Percentiles rank a stretch among this genome's conserved stretches.
phyloP scores from a whole-genome alignment of 108 stramenopile species.

The Conticribra guillardii region DNA sequence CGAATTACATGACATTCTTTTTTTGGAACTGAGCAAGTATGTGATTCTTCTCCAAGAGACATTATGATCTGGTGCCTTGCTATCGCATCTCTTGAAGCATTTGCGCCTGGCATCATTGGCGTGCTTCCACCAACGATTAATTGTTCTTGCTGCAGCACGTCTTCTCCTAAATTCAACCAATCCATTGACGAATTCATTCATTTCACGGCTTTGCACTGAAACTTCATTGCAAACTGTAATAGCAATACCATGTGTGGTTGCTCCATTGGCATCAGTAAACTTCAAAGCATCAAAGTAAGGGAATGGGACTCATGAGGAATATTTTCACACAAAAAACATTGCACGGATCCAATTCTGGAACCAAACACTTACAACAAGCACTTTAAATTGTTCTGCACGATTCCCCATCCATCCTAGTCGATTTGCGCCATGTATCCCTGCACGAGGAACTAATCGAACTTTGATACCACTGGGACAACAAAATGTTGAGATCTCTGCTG shows the following conservation, averaged over 20 bases:
- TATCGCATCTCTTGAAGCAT: background rate
- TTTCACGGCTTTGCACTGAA: background rate
- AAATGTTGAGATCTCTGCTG: slow-evolving; percentile 20
- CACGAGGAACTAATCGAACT: slow-evolving; percentile 8
- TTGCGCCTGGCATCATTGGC: too few species aligned
- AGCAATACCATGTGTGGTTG: slow-evolving; percentile 14
- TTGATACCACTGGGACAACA: slow-evolving; percentile 17
- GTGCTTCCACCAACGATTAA: background rate
- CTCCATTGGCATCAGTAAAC: slow-evolving; percentile 28
- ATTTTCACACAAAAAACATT: background rate
- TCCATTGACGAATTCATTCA: background rate
- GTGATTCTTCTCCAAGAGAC: too few species aligned
- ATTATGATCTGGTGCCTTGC: background rate
- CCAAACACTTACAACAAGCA: slow-evolving; percentile 15
- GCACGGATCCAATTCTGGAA: background rate
- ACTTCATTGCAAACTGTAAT: slow-evolving; percentile 25
- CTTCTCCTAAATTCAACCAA: background rate
- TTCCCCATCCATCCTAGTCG: background rate
- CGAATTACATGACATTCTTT: too few species aligned
- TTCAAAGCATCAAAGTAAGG: background rate
- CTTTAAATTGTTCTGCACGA: background rate
- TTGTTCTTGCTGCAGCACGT: slow-evolving; percentile 7
- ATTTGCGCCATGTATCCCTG: background rate
- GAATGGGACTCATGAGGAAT: background rate
- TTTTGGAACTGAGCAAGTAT: too few species aligned